Percentiles rank a stretch among this genome's conserved stretches.
Evolutionary conservation across 1,284 basidiomycete species (phyloP).

Genomic region (Sanghuangporus sanghuang): DNA sequence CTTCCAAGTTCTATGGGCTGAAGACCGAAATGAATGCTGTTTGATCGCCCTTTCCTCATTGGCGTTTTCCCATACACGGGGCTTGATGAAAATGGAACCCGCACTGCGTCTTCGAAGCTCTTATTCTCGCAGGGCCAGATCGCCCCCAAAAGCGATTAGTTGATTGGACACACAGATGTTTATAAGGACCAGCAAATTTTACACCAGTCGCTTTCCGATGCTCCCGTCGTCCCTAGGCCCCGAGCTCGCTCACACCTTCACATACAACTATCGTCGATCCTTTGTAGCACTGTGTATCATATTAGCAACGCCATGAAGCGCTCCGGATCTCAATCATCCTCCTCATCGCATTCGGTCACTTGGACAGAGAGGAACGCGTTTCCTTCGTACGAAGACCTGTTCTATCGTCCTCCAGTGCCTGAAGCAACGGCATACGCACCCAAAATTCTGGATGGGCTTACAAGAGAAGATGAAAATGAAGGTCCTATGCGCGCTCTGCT

Average conservation of each 20-base stretch:
- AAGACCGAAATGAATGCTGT: not conserved
- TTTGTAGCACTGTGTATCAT: not conserved
- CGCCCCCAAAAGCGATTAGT: not conserved
- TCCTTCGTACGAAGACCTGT: constrained; percentile 15
- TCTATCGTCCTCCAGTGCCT: constrained; percentile 14
- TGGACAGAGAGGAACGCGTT: constrained; percentile 3
- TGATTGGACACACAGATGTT: not conserved
- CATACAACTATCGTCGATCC: not conserved
- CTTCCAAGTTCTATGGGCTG: not conserved
- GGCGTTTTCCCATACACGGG: not conserved
- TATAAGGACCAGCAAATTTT: not conserved
- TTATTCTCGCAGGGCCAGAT: not conserved
- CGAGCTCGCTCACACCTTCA: not conserved
- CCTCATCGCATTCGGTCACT: constrained; percentile 1
- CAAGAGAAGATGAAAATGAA: constrained; percentile 9
- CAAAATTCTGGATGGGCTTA: not conserved
- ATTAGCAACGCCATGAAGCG: not conserved
- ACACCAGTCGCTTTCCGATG: not conserved
- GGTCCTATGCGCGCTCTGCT: constrained; percentile 11
- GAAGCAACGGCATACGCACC: not conserved
- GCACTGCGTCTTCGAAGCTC: not conserved
- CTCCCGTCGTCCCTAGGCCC: not conserved
- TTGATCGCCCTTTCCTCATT: not conserved
- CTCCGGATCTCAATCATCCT: constrained; percentile 7
- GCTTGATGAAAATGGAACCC: not conserved